These are phyloP conservation scores for Mitragyna speciosa DNA, from an alignment of 257 asterid genomes.

Conservation along the genomic window DNA sequence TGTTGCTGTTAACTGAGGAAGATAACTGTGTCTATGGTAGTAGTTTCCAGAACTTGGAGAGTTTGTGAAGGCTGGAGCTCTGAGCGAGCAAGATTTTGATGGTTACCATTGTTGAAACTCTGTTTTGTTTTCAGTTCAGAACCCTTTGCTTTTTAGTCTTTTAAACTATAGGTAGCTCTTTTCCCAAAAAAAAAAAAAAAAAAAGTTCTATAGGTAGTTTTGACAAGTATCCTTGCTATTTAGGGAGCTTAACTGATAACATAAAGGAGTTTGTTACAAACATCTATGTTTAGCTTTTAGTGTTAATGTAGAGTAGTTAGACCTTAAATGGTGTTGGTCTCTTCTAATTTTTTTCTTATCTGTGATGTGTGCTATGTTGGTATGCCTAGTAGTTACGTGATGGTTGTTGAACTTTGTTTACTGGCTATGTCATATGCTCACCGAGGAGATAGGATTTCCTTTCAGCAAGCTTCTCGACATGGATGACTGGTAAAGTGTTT, in stretches of 20 bases:
- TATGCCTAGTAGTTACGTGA: background rate
- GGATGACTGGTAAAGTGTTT: background rate
- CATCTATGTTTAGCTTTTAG: background rate
- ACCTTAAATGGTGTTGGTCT: background rate
- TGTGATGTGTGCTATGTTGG: background rate
- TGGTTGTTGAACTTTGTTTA: background rate
- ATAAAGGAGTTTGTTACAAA: background rate
- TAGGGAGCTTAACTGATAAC: background rate
- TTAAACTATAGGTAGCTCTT: background rate
- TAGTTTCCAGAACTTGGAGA: background rate
- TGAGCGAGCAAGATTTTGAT: conserved; percentile 11
- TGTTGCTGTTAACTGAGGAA: conserved; percentile 53
- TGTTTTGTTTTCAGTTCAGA: background rate
- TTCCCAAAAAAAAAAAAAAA: background rate
- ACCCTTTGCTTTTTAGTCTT: background rate
- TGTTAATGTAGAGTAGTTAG: background rate
- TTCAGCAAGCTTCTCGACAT: background rate
- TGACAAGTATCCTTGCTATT: background rate
- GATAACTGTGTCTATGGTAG: background rate
- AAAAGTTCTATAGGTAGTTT: background rate
- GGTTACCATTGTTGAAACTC: background rate
- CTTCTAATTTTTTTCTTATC: background rate
- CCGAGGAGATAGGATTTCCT: background rate
- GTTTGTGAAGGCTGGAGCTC: conserved; percentile 2
- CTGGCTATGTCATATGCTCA: background rate